Base-by-base conservation (phyloP, 23 red algal species). In the Gracilaria domingensis region DNA sequence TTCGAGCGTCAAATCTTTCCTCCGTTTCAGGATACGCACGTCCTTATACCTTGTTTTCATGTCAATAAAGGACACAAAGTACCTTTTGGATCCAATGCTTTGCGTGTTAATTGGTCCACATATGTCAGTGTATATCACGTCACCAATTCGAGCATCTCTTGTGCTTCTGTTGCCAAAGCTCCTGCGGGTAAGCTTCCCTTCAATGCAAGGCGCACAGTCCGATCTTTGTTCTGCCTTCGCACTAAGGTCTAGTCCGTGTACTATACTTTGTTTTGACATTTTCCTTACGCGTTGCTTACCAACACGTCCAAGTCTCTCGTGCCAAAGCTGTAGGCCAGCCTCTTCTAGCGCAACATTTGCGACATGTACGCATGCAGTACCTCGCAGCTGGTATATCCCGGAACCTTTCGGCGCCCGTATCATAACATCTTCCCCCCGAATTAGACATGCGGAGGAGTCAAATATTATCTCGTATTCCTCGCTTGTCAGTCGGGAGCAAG, bases 1-100 rank as follows among this genome's bases (percentile, higher is more conserved):
- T 33, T 66, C 7, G 60, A 66, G 8, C 21, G 21, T 66, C 20
- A 85, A 23, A 25, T 85, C 81, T 23, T 57, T 70, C 2, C 28
- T 85, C 21, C 26, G 39, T 39, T 44, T 66, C 33, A 65, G 4
- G 26, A 47, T 16, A 21, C 62, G 20, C 7, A 65, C 50, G 38
- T 67, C 37, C 34, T 67, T 70, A n/a, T 85, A 66, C 17, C 81
- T 34, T 12, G 30, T 40, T 6, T 24, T 24, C 38, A 36, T 47
- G 54, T 85, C 62, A 44, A 33, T 85, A 34, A 85, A 85, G 5
- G 55, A 58, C 35, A 85, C 58, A 66, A 85, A 85, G 56, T 85
- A 85, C 38, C 32, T 32, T 3, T 29, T 48, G 3, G 54, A 53
- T 9, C 81, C 51, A 7, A 85, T 8, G 13, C 58, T 67, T 18